A percentile compares a stretch with the other conserved stretches of the same genome.
Evolutionary conservation across 1,284 basidiomycete genomes (phyloP).

Genomic region (Leccinum huronense): DNA sequence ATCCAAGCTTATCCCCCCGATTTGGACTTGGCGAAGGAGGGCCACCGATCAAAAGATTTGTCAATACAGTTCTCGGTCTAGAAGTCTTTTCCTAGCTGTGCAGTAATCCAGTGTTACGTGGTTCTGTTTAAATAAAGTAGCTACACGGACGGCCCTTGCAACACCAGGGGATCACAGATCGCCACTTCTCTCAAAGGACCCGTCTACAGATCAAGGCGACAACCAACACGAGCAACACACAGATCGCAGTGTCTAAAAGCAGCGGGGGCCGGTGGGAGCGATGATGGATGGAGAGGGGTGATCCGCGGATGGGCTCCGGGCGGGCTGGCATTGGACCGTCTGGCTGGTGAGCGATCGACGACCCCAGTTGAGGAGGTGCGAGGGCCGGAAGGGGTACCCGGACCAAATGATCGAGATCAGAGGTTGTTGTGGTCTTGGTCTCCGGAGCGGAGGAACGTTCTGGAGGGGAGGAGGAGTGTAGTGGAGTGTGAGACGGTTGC

Average conservation of each 20-base stretch:
- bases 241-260: slow-evolving; percentile 65
- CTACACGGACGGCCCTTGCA: slow-evolving; percentile 23
- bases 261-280: slow-evolving; percentile 49
- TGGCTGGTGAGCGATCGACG: slow-evolving; percentile 13
- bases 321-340: slow-evolving; percentile 12
- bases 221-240: slow-evolving; percentile 61
- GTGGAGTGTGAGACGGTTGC: slow-evolving; percentile 14
- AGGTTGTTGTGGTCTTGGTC: slow-evolving; percentile 1
- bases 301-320: slow-evolving; percentile 25
- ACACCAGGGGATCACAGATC: slow-evolving; percentile 25
- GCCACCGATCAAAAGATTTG: slow-evolving; percentile 29
- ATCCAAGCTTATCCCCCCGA: slow-evolving; percentile 27
- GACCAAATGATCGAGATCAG: background rate
- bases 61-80: slow-evolving; percentile 6
- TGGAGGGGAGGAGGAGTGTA: slow-evolving; percentile 13
- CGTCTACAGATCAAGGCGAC: slow-evolving; percentile 62
- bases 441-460: slow-evolving; percentile 22
- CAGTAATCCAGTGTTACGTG: slow-evolving; percentile 4
- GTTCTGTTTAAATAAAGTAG: slow-evolving; percentile 8
- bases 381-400: background rate
- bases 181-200: slow-evolving; percentile 43
- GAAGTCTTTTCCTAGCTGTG: background rate
- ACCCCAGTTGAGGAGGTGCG: slow-evolving; percentile 14
- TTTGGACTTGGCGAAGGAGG: slow-evolving; percentile 18
- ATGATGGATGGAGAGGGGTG: slow-evolving; percentile 12